phyloP scores from a whole-genome alignment of 1,284 basidiomycete genomes.

The Schizophyllum amplum region DNA sequence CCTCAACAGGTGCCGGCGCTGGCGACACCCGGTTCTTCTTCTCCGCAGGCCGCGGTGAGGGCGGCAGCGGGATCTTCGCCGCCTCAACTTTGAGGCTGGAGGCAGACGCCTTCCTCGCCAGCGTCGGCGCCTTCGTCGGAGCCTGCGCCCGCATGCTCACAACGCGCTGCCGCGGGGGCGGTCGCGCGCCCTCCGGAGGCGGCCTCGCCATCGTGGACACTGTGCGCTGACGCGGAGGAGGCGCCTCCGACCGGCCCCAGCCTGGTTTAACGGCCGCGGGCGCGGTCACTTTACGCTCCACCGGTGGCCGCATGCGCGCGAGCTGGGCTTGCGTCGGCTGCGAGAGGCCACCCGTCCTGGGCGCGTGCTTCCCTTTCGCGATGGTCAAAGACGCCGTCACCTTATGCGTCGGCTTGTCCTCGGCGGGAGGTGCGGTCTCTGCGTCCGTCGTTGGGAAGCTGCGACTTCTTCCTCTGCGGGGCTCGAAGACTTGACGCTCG shows the following conservation, averaged over 20 bases:
- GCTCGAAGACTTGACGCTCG: not conserved
- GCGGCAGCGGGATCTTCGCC: slow-evolving; percentile 19
- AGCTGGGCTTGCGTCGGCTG: slow-evolving; percentile 12
- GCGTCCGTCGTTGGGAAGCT: not conserved
- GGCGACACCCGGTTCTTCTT: slow-evolving; percentile 6
- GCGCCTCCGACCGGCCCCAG: not conserved
- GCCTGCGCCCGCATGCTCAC: slow-evolving; percentile 3
- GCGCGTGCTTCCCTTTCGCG: slow-evolving; percentile 6
- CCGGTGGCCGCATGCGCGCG: slow-evolving; percentile 4
- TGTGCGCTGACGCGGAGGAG: not conserved
- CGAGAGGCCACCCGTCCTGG: slow-evolving; percentile 8
- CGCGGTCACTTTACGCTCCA: not conserved
- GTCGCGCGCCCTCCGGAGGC: not conserved
- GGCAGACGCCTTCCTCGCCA: slow-evolving; percentile 8
- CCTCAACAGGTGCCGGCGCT: slow-evolving; percentile 3
- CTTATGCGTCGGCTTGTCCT: not conserved
- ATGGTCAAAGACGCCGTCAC: not conserved
- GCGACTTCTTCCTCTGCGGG: not conserved
- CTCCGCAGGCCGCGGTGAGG: slow-evolving; percentile 17
- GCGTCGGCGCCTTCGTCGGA: not conserved
- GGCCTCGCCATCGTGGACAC: not conserved
- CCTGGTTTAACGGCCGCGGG: not conserved
- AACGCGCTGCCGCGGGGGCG: not conserved
- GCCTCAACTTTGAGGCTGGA: slow-evolving; percentile 9
- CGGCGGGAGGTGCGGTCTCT: not conserved